Conservation (phyloP, 2,329 filamentous ascomycete genomes). For the Pleomassaria siparia region DNA sequence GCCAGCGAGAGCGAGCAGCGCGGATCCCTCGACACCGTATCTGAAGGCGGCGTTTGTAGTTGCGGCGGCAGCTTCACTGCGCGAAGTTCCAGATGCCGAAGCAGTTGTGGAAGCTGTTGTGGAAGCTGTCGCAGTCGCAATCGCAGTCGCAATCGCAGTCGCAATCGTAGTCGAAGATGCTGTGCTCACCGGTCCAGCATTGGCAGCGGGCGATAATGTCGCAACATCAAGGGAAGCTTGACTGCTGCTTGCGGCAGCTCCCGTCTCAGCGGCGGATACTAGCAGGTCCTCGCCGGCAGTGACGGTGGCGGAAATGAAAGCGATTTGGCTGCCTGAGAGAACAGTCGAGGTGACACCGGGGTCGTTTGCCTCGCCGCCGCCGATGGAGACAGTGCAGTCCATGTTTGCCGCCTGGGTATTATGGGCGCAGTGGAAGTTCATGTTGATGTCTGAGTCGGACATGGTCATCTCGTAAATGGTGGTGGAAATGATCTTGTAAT, state of each 20-base stretch:
- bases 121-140: neutral
- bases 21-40: conserved; percentile 12
- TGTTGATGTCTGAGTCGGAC: conserved; percentile 13
- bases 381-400: conserved; percentile 26
- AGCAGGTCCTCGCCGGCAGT: conserved; percentile 25
- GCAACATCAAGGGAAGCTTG: too few species aligned
- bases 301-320: conserved; percentile 24
- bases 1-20: conserved; percentile 10
- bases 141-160: neutral
- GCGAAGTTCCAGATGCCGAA: conserved; percentile 1
- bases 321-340: conserved; percentile 19
- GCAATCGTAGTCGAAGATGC: conserved; percentile 10
- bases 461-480: conserved; percentile 25
- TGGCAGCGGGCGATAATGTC: conserved; percentile 5
- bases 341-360: conserved; percentile 6
- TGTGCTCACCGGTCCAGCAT: conserved; percentile 5
- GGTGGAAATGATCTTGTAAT: conserved; percentile 20
- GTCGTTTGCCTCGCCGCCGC: conserved; percentile 1
- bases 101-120: neutral
- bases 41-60: conserved; percentile 10
- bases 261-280: conserved; percentile 13
- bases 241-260: conserved; percentile 8
- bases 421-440: conserved; percentile 31
- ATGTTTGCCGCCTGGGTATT: conserved; percentile 22
- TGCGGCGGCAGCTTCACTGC: conserved; percentile 11